Conservation (phyloP, 257 asterid species). For the Plantago ovata region DNA sequence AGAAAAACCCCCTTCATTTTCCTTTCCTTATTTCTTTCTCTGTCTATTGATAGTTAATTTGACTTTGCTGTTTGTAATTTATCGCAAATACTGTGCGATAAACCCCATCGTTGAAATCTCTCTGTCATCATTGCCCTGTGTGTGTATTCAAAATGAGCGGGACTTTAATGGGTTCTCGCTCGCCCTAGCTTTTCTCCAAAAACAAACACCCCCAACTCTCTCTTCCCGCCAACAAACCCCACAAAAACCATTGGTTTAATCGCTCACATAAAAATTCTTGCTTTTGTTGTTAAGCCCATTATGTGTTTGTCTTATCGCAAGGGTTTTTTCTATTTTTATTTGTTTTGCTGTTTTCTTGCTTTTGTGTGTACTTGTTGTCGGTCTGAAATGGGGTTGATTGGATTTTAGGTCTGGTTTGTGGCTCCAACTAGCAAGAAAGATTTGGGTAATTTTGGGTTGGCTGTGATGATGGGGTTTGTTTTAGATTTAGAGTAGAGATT, state of each 20-base stretch:
- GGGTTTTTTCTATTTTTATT: background rate
- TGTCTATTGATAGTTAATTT: background rate
- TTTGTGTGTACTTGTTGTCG: background rate
- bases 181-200: background rate
- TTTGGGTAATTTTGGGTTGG: background rate
- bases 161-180: background rate
- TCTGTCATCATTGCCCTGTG: background rate
- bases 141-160: background rate
- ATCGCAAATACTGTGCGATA: background rate
- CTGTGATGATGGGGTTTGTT: too few relatives aligned
- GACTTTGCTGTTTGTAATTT: too few relatives aligned
- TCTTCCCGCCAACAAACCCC: background rate
- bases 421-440: background rate
- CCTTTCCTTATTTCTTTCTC: too few relatives aligned
- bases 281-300: background rate
- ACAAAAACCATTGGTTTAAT: too few relatives aligned
- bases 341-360: background rate
- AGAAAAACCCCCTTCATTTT: too few relatives aligned
- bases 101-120: background rate
- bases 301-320: background rate
- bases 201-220: background rate
- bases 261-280: background rate
- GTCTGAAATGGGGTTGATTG: background rate
- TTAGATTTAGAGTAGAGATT: too few relatives aligned
- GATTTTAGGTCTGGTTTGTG: background rate